phyloP scores from a whole-genome alignment of 495 filamentous ascomycete genomes.

The Penicillium desertorum region DNA sequence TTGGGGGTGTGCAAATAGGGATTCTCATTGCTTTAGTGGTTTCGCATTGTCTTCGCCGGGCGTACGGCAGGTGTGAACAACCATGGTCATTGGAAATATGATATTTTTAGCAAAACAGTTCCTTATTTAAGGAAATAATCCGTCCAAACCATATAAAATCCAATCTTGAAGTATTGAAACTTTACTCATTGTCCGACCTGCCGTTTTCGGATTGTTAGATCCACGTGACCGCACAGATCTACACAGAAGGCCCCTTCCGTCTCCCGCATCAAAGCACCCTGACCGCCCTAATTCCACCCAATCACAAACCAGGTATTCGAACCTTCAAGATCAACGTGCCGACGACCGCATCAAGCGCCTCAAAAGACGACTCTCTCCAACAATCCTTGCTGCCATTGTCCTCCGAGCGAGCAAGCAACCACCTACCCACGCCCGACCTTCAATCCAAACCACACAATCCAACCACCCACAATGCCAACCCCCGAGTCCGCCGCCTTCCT shows the following conservation, averaged over 20 bases:
- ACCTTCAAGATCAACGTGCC: constrained; percentile 25
- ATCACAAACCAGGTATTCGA: constrained; percentile 25
- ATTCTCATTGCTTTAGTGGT: too few species aligned
- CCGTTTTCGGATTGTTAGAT: constrained; percentile 2
- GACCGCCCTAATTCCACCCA: constrained; percentile 26
- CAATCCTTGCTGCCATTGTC: constrained; percentile 6
- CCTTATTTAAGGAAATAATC: too few species aligned
- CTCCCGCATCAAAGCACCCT: background rate
- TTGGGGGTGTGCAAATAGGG: too few species aligned
- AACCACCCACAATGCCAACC: constrained; percentile 65
- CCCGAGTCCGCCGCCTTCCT: constrained; percentile 91
- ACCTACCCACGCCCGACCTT: background rate
- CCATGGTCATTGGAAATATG: background rate
- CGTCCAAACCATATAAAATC: background rate
- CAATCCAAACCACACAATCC: constrained; percentile 1
- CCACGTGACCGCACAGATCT: constrained; percentile 5
- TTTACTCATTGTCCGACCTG: background rate
- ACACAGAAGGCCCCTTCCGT: background rate
- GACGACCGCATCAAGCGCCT: constrained; percentile 23
- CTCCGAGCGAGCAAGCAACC: background rate
- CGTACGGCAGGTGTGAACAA: background rate
- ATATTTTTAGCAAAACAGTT: background rate
- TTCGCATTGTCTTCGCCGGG: background rate
- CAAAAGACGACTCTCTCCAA: constrained; percentile 10
- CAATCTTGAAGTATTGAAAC: background rate